Evolutionary conservation across 2,329 filamentous ascomycete species (phyloP), one percentile per base, ranked within the genome.

Genomic region (Plenodomus biglobosus): DNA sequence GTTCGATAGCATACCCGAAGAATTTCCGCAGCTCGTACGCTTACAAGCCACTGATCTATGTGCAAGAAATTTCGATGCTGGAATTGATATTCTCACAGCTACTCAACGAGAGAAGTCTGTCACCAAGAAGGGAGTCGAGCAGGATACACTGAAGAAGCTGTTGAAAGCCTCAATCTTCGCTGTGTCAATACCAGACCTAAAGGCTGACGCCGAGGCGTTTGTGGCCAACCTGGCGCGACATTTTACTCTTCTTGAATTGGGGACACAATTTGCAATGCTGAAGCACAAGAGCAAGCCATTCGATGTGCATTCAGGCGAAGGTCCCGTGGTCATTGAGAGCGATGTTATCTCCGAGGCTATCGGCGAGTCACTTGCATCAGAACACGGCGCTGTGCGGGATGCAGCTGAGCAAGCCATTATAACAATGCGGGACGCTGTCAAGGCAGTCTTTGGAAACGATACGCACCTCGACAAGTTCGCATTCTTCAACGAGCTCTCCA

Each of bases 161-260:
- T 76, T 99, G 50, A 96, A 96, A 70, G 90, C 92, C 1, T 81
- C 90, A 62, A 88, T 97, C 71, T 90, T 88, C 67, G 88, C 92
- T 0, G 84, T 88, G 37, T 95, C 91, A 0, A 76, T 97, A 8
- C 84, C 88, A 0, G 88, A 92, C 27, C 85, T 96, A 53, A 85
- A 89, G 55, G 79, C 85, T 8, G 86, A 91, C 41, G 90, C 92
- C 0, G 83, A 85, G 32, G 71, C 82, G 4, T 87, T 99, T 54
- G 77, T 97, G 19, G 79, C 84, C 38, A 89, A 94, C 63, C 78
- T 96, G 8, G 95, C 90, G 64, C 86, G 86, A 42, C 95, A 99
- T 70, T 92, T 99, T 58, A 87, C 91, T 2, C 82, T 99, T 38
- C 77, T 99, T 22, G 94, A 99, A 70, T 80, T 99, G 19, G 92